Evolutionary conservation across 2,329 filamentous ascomycete species (phyloP).

Genomic region (Beauveria sp.): DNA sequence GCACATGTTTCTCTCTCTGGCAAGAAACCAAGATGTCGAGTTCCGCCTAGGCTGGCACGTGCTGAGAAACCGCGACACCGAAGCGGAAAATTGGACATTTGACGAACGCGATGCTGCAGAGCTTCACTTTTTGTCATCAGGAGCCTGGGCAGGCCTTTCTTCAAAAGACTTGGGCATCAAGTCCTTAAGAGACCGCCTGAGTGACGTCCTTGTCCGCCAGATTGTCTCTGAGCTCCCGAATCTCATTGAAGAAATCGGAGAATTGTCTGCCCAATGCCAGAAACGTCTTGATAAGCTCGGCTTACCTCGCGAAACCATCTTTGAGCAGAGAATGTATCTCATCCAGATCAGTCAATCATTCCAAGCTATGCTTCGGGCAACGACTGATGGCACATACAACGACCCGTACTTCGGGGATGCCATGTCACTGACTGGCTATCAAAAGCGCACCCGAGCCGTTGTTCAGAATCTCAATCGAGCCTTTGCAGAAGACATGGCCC

Average conservation of each 20-base stretch:
- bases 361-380: too few relatives aligned
- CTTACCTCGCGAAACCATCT: slow-evolving; percentile 31
- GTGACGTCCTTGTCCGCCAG: slow-evolving; percentile 39
- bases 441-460: too few relatives aligned
- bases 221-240: slow-evolving; percentile 38
- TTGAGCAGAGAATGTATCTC: slow-evolving; percentile 42
- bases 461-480: too few relatives aligned
- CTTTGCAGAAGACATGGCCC: slow-evolving; percentile 1
- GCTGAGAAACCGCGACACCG: slow-evolving; percentile 31
- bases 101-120: slow-evolving; percentile 33
- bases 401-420: too few relatives aligned
- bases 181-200: slow-evolving; percentile 39
- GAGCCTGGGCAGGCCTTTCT: slow-evolving; percentile 30
- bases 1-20: not conserved
- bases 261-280: slow-evolving; percentile 26
- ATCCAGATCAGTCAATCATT: slow-evolving; percentile 34
- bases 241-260: slow-evolving; percentile 34
- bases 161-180: slow-evolving; percentile 36
- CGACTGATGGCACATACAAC: slow-evolving; percentile 32
- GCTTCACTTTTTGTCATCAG: slow-evolving; percentile 33
- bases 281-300: slow-evolving; percentile 39
- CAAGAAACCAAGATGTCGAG: slow-evolving; percentile 39
- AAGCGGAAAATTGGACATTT: slow-evolving; percentile 11
- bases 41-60: slow-evolving; percentile 48
- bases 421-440: too few relatives aligned